These are phyloP conservation scores for Wallacemonas sp. DNA, from an alignment of 208 protist genomes.

Conservation along the genomic window DNA sequence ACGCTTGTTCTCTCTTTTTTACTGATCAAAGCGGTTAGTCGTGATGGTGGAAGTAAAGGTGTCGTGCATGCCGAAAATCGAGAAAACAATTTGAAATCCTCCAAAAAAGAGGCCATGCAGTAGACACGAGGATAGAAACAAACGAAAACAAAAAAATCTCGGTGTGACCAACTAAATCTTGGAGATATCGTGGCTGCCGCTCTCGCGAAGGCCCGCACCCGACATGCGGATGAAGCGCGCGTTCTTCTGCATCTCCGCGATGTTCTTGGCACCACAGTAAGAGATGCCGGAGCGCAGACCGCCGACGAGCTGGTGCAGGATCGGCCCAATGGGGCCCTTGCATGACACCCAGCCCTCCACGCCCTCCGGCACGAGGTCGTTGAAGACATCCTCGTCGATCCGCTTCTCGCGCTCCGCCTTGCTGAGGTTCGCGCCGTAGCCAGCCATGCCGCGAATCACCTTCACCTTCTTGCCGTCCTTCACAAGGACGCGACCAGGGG, in stretches of 20 bases:
- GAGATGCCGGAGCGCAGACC: conserved; percentile 87
- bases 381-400: conserved; percentile 84
- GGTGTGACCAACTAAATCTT: conserved; percentile 56
- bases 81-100: too few relatives aligned
- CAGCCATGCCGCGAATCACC: conserved; percentile 92
- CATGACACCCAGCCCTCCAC: conserved; percentile 89
- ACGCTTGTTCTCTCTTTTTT: neutral
- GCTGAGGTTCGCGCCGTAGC: conserved; percentile 89
- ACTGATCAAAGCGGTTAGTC: too few relatives aligned
- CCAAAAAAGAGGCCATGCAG: too few relatives aligned
- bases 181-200: conserved; percentile 88
- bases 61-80: too few relatives aligned
- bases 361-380: conserved; percentile 86
- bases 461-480: conserved; percentile 93
- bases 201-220: conserved; percentile 76
- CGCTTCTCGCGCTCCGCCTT: conserved; percentile 87
- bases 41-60: too few relatives aligned
- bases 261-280: conserved; percentile 83
- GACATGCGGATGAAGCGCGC: conserved; percentile 88
- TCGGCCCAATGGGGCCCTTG: conserved; percentile 77
- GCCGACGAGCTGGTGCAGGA: conserved; percentile 87
- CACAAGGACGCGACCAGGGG: conserved; percentile 81
- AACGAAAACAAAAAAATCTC: neutral
- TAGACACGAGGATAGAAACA: neutral
- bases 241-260: conserved; percentile 82